phyloP scores from a whole-genome alignment of 805 yeast species.

The Lipomyces orientalis region DNA sequence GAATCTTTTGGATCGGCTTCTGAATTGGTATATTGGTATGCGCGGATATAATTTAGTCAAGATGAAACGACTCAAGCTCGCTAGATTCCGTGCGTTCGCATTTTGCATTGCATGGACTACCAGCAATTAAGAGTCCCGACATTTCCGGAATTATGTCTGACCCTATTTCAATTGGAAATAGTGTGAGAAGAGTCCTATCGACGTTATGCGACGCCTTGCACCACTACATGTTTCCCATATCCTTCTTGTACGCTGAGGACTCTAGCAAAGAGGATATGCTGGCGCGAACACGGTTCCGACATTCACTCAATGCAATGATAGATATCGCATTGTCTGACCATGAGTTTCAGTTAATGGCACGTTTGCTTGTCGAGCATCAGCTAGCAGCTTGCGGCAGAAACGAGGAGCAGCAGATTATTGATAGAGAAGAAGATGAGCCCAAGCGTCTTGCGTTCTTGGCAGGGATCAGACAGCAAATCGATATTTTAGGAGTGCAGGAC shows the following conservation, averaged over 20 bases:
- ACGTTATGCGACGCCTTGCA: slow-evolving; percentile 28
- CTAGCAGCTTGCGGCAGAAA: slow-evolving; percentile 11
- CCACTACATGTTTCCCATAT: slow-evolving; percentile 30
- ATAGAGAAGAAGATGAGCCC: slow-evolving; percentile 11
- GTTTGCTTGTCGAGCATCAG: slow-evolving; percentile 20
- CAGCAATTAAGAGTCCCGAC: slow-evolving; percentile 21
- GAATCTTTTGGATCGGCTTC: slow-evolving; percentile 15
- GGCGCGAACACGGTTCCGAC: slow-evolving; percentile 17
- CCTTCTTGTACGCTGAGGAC: background rate
- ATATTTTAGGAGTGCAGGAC: slow-evolving; percentile 16
- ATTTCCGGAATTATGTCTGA: background rate
- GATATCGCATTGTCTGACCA: slow-evolving; percentile 27
- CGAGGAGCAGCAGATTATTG: slow-evolving; percentile 4
- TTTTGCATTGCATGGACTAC: slow-evolving; percentile 29
- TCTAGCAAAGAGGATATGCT: slow-evolving; percentile 1
- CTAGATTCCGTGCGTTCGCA: slow-evolving; percentile 32
- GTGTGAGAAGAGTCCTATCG: slow-evolving; percentile 10
- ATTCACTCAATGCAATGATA: slow-evolving; percentile 28
- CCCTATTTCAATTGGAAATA: background rate
- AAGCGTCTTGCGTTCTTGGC: slow-evolving; percentile 10
- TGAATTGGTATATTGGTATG: slow-evolving; percentile 37
- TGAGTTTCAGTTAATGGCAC: slow-evolving; percentile 25
- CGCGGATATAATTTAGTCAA: background rate
- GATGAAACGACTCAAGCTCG: background rate
- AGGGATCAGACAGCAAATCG: slow-evolving; percentile 7